Percentiles rank a stretch among this genome's conserved stretches.
phyloP scores from a whole-genome alignment of 345 rosid species.

The Hibiscus syriacus region DNA sequence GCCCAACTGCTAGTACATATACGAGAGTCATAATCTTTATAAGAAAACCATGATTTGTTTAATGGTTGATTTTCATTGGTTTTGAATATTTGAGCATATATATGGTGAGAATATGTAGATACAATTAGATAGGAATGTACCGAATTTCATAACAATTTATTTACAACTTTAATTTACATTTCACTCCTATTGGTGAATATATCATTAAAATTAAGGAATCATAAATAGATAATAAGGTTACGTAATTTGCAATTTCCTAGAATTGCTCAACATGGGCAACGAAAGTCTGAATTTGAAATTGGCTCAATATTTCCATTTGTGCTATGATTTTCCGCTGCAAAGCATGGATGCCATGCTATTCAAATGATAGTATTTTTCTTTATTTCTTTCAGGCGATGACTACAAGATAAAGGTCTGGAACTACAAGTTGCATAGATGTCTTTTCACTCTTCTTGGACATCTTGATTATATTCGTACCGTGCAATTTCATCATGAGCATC shows the following conservation, averaged over 20 bases:
- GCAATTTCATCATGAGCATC: conserved; percentile 93
- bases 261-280: background rate
- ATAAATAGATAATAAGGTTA: background rate
- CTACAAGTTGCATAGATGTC: conserved; percentile 80
- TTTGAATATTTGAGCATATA: background rate
- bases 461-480: conserved; percentile 96
- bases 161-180: background rate
- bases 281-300: background rate
- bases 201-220: background rate
- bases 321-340: background rate
- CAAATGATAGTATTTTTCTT: background rate
- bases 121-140: background rate
- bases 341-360: background rate
- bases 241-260: background rate
- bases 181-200: background rate
- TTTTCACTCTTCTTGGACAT: conserved; percentile 93
- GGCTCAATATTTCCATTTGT: background rate
- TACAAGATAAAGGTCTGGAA: conserved; percentile 99
- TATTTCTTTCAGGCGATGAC: conserved; percentile 66
- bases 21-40: background rate
- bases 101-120: background rate
- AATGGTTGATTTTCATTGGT: background rate
- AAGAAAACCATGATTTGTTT: background rate
- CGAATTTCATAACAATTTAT: background rate
- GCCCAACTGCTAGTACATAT: no score